phyloP scores from a whole-genome alignment of 768 basidiomycete genomes.

The Suillus spraguei region DNA sequence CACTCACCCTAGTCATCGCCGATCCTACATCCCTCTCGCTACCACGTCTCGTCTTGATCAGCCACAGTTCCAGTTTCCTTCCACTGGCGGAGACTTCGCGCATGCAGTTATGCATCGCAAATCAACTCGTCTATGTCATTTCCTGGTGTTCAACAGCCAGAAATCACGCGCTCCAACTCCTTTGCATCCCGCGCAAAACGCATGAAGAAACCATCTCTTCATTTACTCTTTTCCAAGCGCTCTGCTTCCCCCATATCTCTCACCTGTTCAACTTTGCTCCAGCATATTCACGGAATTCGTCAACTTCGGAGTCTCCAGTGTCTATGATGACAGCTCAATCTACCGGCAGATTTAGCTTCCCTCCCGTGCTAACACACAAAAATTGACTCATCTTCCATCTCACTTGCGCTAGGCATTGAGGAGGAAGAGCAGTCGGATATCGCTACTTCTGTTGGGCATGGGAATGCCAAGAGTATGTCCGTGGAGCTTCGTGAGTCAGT shows the following conservation, averaged over 20 bases:
- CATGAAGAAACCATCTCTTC: slow-evolving; percentile 70
- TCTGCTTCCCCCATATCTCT: slow-evolving; percentile 51
- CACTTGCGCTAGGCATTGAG: slow-evolving; percentile 33
- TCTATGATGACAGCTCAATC: slow-evolving; percentile 64
- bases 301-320: slow-evolving; percentile 34
- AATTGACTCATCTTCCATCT: slow-evolving; percentile 59
- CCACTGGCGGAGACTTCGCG: slow-evolving; percentile 32
- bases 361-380: slow-evolving; percentile 63
- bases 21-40: slow-evolving; percentile 31
- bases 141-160: slow-evolving; percentile 32
- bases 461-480: slow-evolving; percentile 15
- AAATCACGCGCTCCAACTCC: slow-evolving; percentile 40
- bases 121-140: slow-evolving; percentile 38
- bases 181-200: slow-evolving; percentile 35
- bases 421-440: slow-evolving; percentile 31
- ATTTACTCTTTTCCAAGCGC: slow-evolving; percentile 67
- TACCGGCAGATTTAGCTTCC: slow-evolving; percentile 47
- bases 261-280: slow-evolving; percentile 31
- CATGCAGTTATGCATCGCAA: slow-evolving; percentile 36
- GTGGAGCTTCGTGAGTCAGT: slow-evolving; percentile 25
- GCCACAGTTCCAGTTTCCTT: slow-evolving; percentile 42
- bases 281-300: slow-evolving; percentile 26
- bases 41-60: slow-evolving; percentile 26
- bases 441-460: slow-evolving; percentile 16
- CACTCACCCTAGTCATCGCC: slow-evolving; percentile 31